Conservation (phyloP, 257 asterid species). For the Salvia hispanica region DNA sequence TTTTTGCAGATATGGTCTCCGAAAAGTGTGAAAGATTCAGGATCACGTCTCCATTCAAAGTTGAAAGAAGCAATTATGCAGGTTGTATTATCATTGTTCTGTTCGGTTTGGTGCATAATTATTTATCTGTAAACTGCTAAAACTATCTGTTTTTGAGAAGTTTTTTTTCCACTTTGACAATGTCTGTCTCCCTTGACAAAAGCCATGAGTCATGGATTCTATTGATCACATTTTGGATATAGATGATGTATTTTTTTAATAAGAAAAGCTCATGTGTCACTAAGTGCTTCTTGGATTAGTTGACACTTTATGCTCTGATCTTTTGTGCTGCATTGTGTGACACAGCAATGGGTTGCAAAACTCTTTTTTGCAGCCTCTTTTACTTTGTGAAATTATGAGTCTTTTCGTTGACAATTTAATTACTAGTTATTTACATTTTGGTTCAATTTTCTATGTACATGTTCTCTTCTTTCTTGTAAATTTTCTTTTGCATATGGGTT, state of each 20-base stretch:
- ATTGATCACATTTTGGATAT: slow-evolving; percentile 9
- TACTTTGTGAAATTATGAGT: no score
- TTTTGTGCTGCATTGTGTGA: slow-evolving; percentile 4
- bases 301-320: slow-evolving; percentile 7
- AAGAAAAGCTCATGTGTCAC: slow-evolving; percentile 5
- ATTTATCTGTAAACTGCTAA: slow-evolving; percentile 9
- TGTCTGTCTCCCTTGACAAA: no score
- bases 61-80: slow-evolving; percentile 85
- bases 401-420: no score
- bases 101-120: background rate
- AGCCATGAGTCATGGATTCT: background rate
- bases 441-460: background rate
- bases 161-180: background rate
- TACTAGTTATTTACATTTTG: no score
- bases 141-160: background rate
- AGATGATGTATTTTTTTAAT: slow-evolving; percentile 4
- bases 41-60: slow-evolving; percentile 76
- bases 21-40: slow-evolving; percentile 86
- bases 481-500: background rate
- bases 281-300: slow-evolving; percentile 22
- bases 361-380: no score
- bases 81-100: slow-evolving; percentile 44
- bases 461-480: slow-evolving; percentile 3
- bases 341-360: background rate
- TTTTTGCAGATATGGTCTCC: slow-evolving; percentile 75